Conservation (phyloP, 306 rosid genomes). For the Dryas drummondii region DNA sequence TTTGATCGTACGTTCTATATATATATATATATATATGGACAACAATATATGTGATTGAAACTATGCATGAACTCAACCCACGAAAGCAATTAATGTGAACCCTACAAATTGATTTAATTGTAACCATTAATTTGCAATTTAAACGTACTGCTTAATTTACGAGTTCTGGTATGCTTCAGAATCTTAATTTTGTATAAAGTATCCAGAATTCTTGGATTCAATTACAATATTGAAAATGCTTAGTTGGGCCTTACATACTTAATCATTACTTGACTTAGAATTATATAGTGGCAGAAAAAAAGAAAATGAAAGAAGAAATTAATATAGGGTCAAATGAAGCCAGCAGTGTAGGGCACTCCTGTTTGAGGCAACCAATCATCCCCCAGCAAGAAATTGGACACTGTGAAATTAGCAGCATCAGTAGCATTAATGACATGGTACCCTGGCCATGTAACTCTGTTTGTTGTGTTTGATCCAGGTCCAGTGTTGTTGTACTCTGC, state of each 20-base stretch:
- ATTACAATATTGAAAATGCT: neutral
- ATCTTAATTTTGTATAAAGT: neutral
- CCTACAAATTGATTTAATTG: too few species aligned
- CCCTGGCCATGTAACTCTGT: conserved; percentile 59
- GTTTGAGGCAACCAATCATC: conserved; percentile 72
- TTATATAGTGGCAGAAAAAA: neutral
- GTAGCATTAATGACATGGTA: conserved; percentile 51
- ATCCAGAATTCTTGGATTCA: neutral
- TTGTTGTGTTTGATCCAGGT: conserved; percentile 49
- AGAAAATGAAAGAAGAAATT: too few species aligned
- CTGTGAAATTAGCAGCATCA: conserved; percentile 65
- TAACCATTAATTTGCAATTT: too few species aligned
- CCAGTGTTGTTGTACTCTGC: conserved; percentile 74
- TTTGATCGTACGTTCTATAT: too few species aligned
- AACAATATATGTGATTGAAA: too few species aligned
- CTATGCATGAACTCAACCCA: too few species aligned
- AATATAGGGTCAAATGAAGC: conserved; percentile 23
- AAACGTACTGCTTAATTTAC: too few species aligned
- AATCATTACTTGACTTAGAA: neutral
- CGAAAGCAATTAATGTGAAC: too few species aligned
- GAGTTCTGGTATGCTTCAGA: neutral
- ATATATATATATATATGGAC: too few species aligned
- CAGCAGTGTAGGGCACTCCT: conserved; percentile 58
- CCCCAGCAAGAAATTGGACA: conserved; percentile 46
- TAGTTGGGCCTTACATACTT: conserved; percentile 11